Evolutionary conservation across 2,329 filamentous ascomycete species (phyloP).

Genomic region (Neospermospora avenae): DNA sequence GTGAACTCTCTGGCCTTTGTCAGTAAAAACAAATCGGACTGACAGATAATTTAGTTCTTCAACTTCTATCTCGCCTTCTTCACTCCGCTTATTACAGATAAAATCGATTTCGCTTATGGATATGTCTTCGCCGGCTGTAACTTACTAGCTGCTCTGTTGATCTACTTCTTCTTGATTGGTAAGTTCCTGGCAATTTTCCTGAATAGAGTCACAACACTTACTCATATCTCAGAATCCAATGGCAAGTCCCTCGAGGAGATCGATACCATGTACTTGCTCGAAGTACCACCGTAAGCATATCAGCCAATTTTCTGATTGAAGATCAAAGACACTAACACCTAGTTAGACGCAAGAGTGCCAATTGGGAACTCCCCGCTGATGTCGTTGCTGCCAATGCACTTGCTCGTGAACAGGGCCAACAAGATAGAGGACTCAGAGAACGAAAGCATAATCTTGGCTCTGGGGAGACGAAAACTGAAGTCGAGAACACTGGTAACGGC

Average conservation of each 20-base stretch:
- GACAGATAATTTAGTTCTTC: constrained; percentile 53
- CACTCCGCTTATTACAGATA: constrained; percentile 71
- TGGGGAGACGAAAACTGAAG: not conserved
- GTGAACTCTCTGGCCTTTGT: no score
- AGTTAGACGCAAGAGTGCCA: not conserved
- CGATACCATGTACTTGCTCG: constrained; percentile 28
- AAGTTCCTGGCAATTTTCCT: not conserved
- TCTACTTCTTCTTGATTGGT: constrained; percentile 74
- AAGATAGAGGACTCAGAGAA: not conserved
- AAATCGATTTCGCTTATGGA: constrained; percentile 65
- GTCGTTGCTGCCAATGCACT: not conserved
- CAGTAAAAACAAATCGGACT: not conserved
- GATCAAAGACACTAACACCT: not conserved
- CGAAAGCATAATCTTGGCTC: not conserved
- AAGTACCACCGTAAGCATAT: constrained; percentile 37
- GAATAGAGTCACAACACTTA: not conserved
- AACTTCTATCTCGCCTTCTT: constrained; percentile 76
- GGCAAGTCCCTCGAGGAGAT: constrained; percentile 27
- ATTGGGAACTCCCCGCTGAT: not conserved
- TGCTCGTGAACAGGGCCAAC: not conserved
- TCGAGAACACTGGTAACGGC: not conserved
- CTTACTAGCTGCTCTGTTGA: constrained; percentile 58
- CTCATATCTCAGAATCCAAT: constrained; percentile 45
- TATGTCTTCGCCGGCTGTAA: constrained; percentile 75
- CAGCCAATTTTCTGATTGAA: not conserved